Conservation (phyloP, 352 stramenopile species). For the Globisporangium rhizosaccharum region DNA sequence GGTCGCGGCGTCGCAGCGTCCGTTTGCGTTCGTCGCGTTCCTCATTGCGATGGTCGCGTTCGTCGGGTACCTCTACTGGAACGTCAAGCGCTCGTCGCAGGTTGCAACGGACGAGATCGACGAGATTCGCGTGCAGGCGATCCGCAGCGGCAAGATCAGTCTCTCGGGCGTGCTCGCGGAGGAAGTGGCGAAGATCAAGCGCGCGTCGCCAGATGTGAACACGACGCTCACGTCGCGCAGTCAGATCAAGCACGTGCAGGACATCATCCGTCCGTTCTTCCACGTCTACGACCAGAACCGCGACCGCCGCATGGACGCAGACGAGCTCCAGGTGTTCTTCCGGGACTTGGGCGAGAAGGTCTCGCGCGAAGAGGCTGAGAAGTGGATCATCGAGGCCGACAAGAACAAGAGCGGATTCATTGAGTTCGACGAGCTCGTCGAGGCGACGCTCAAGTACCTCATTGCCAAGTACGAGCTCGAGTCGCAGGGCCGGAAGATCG, state of each 20-base stretch:
- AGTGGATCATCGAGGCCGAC: slow-evolving; percentile 89
- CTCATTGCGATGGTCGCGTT: slow-evolving; percentile 89
- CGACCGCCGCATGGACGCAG: slow-evolving; percentile 85
- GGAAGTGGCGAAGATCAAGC: slow-evolving; percentile 73
- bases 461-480: slow-evolving; percentile 75
- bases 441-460: slow-evolving; percentile 83
- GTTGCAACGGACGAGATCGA: slow-evolving; percentile 64
- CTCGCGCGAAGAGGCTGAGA: slow-evolving; percentile 62
- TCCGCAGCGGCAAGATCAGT: slow-evolving; percentile 67
- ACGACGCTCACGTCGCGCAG: slow-evolving; percentile 51
- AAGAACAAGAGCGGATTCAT: slow-evolving; percentile 89
- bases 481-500: slow-evolving; percentile 36
- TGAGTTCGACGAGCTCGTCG: slow-evolving; percentile 94
- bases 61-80: slow-evolving; percentile 89
- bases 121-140: slow-evolving; percentile 65
- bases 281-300: slow-evolving; percentile 90
- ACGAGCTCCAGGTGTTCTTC: slow-evolving; percentile 92
- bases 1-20: slow-evolving; percentile 82
- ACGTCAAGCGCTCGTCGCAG: slow-evolving; percentile 76
- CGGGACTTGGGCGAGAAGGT: slow-evolving; percentile 92
- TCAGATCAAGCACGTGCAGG: slow-evolving; percentile 77
- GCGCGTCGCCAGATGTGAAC: slow-evolving; percentile 22
- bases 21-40: slow-evolving; percentile 87
- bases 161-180: slow-evolving; percentile 71
- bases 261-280: slow-evolving; percentile 93